Percentiles rank a stretch among this genome's conserved stretches.
Conservation (phyloP, 2,329 filamentous ascomycete species). For the Colletotrichum magnum region DNA sequence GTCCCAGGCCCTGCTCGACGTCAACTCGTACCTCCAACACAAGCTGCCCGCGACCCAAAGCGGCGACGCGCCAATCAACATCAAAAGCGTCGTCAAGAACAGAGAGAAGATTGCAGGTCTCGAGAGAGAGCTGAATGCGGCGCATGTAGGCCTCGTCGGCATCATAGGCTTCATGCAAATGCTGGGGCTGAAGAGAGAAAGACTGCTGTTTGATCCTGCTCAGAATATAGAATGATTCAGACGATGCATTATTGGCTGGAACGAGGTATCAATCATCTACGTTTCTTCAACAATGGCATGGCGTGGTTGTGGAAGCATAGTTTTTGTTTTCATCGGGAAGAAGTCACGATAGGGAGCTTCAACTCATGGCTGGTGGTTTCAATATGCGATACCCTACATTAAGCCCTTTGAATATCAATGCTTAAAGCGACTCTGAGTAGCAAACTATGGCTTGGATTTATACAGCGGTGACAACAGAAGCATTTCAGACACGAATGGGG, state of each 20-base stretch:
- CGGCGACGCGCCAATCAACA: not conserved
- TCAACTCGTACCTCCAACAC: conserved; percentile 7
- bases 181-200: conserved; percentile 1
- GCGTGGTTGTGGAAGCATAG: not conserved
- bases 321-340: not conserved
- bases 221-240: not conserved
- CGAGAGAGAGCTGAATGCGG: conserved; percentile 3
- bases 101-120: not conserved
- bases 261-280: not conserved
- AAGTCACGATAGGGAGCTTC: not conserved
- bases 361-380: too few relatives aligned
- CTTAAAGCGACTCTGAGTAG: not conserved
- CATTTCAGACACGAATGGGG: not conserved
- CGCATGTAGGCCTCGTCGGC: not conserved
- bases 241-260: not conserved
- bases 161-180: conserved; percentile 2
- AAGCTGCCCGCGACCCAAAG: not conserved
- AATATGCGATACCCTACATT: too few relatives aligned
- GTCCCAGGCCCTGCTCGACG: conserved; percentile 3
- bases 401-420: too few relatives aligned
- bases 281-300: not conserved
- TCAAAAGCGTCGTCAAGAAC: not conserved
- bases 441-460: not conserved
- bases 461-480: not conserved
- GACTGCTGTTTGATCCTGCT: not conserved